These are phyloP conservation scores for Diospyros lotus DNA, from an alignment of 148 eudicot genomes.

Conservation along the genomic window DNA sequence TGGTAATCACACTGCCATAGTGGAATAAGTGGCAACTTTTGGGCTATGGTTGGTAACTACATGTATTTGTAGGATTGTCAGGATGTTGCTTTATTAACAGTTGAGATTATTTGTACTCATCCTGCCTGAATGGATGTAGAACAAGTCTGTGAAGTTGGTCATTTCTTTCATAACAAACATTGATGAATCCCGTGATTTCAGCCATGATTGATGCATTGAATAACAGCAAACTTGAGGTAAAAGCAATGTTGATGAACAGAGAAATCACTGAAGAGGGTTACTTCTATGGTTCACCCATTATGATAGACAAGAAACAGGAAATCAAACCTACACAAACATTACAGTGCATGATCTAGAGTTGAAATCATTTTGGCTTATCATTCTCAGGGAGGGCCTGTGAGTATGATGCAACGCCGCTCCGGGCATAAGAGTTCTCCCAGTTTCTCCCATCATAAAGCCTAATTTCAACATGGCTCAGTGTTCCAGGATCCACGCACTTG, in stretches of 20 bases:
- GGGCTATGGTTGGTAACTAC: not conserved
- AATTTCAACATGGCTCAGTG: conserved; percentile 58
- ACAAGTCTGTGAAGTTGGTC: not conserved
- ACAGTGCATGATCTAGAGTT: too few relatives aligned
- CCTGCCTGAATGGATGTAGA: not conserved
- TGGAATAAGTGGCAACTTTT: conserved; percentile 9
- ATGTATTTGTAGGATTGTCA: not conserved
- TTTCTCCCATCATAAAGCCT: conserved; percentile 55
- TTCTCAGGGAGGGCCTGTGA: conserved; percentile 28
- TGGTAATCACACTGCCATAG: not conserved
- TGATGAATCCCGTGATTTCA: too few relatives aligned
- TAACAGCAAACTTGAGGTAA: too few relatives aligned
- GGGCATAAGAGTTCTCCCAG: conserved; percentile 52
- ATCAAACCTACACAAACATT: too few relatives aligned
- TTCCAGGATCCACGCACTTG: conserved; percentile 69
- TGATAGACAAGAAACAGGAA: too few relatives aligned
- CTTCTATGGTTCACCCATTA: too few relatives aligned
- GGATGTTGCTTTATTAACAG: not conserved
- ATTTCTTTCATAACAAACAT: too few relatives aligned
- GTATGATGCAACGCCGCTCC: conserved; percentile 58
- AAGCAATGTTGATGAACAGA: too few relatives aligned
- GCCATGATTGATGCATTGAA: too few relatives aligned
- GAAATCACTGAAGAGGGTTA: too few relatives aligned
- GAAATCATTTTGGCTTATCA: not conserved
- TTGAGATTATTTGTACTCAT: not conserved